phyloP scores from a whole-genome alignment of 805 yeast genomes.

The Wickerhamomyces chaumierensis region DNA sequence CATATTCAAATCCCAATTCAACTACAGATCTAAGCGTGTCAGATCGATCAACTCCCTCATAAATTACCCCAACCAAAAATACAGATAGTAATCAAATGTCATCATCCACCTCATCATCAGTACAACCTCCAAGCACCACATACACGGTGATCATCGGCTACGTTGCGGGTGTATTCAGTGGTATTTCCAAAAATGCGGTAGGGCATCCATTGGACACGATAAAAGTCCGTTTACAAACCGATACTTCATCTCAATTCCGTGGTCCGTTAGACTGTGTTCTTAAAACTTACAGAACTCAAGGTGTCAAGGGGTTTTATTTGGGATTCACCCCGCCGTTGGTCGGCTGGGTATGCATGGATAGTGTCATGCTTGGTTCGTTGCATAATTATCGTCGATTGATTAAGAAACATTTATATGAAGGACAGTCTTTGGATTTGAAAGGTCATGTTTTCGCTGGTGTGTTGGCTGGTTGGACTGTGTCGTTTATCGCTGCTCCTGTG shows the following conservation, averaged over 20 bases:
- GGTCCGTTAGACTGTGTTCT: constrained; percentile 77
- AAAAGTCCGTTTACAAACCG: constrained; percentile 75
- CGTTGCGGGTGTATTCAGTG: constrained; percentile 82
- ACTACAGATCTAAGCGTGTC: no score
- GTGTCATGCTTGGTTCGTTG: constrained; percentile 79
- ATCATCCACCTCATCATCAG: no score
- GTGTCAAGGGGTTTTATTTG: constrained; percentile 68
- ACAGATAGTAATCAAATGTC: no score
- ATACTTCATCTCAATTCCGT: constrained; percentile 57
- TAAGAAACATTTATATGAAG: constrained; percentile 49
- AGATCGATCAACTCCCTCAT: no score
- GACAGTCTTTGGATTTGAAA: constrained; percentile 52
- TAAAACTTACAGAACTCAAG: constrained; percentile 66
- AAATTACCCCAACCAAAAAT: no score
- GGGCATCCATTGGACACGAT: constrained; percentile 93
- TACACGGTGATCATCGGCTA: constrained; percentile 43
- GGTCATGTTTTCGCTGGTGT: constrained; percentile 77
- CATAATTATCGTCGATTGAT: constrained; percentile 64
- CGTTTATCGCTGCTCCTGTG: constrained; percentile 92
- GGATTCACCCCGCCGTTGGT: constrained; percentile 90
- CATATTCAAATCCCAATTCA: no score
- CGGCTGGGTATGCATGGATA: constrained; percentile 93
- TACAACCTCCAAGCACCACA: background rate
- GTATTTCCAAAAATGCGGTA: constrained; percentile 76
- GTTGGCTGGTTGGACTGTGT: constrained; percentile 77